Percentiles rank a stretch among this genome's conserved stretches.
Evolutionary conservation across 2,329 filamentous ascomycete species (phyloP).

Genomic region (Paecilomyces fulvus): DNA sequence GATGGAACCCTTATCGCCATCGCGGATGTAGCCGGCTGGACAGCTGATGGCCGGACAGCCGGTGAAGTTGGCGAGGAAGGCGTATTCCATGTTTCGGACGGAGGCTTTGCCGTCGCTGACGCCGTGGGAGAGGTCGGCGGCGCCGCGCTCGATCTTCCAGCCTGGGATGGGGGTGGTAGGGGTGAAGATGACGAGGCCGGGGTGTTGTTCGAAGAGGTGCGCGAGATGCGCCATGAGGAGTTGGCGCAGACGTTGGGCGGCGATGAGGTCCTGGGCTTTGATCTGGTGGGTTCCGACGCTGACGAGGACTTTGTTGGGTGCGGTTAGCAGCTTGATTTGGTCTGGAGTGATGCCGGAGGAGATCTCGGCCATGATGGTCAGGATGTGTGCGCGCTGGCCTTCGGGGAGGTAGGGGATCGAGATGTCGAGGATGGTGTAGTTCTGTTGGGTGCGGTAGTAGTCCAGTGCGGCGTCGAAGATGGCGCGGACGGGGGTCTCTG

Average conservation of each 20-base stretch:
- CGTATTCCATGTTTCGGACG: constrained; percentile 74
- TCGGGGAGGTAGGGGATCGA: constrained; percentile 53
- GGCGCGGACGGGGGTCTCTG: constrained; percentile 55
- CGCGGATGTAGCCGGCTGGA: constrained; percentile 61
- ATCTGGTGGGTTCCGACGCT: constrained; percentile 54
- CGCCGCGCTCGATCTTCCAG: constrained; percentile 58
- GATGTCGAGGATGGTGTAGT: constrained; percentile 39
- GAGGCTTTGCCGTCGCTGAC: constrained; percentile 64
- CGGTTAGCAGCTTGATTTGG: constrained; percentile 50
- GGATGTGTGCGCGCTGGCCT: constrained; percentile 67
- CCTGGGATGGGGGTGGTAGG: constrained; percentile 70
- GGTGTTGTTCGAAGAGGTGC: constrained; percentile 59
- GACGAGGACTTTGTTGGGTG: constrained; percentile 63
- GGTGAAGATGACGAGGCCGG: constrained; percentile 68
- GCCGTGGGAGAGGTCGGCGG: constrained; percentile 54
- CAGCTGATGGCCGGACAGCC: constrained; percentile 68
- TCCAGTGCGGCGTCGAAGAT: constrained; percentile 56
- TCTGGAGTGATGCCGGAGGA: constrained; percentile 42
- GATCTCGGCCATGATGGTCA: constrained; percentile 69
- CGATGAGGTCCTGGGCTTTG: constrained; percentile 60
- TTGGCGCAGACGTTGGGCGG: constrained; percentile 63
- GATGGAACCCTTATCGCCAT: constrained; percentile 32
- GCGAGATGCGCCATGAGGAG: constrained; percentile 73
- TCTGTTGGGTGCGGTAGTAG: constrained; percentile 35
- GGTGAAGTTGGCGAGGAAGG: constrained; percentile 74